Base-by-base conservation (phyloP, 192 early-diverging fungal species). In the Chytriomyces sp. region DNA sequence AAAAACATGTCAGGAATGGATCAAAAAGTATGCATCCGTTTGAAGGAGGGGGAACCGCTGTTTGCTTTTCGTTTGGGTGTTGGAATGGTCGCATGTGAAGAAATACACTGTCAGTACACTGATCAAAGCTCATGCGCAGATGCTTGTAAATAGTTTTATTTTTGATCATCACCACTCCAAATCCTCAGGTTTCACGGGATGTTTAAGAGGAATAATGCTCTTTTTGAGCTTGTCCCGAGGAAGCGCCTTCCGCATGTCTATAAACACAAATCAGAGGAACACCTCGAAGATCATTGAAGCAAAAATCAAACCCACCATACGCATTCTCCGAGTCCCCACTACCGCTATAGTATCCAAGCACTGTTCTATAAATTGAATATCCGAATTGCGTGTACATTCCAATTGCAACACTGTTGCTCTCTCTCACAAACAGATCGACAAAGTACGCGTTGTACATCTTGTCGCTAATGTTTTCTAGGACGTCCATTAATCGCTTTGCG, bases 201-300 rank as follows among this genome's bases (percentile, higher is more conserved):
- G 68, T 50, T 80, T 84, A 20, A 91, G 59, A 13, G 88, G 88
- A 28, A 89, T 80, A 48, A 91, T 83, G 62, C 82, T 85, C 77
- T 93, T 82, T 72, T 91, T 85, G 26, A 91, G 74, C 46, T 86
- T 86, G 83, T 99, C 97, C 72, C 95, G 79, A 23, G 92, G 83
- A 48, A 99, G 83, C 6, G 97, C 93, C 86, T 97, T 96, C 61
- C 96, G 85, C 97, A 99, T 99, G 77, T 99, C 97, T 94, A 77
- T 50, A 23, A 10, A 46, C 66, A 67, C 16, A 53, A 26, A 20
- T 64, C 18, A 76, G 23, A 11, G 47, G 26, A n/a, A 61, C 13
- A 9, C 35, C 35, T 7, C 44, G 13, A 67, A 11, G 35, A 6
- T 43, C 5, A 26, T n/a, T 26, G 49, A 45, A 44, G 45, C 20